Evolutionary conservation across 75 land plant genomes (phyloP), one percentile per base, ranked within the genome.

Genomic region (Picea glauca): DNA sequence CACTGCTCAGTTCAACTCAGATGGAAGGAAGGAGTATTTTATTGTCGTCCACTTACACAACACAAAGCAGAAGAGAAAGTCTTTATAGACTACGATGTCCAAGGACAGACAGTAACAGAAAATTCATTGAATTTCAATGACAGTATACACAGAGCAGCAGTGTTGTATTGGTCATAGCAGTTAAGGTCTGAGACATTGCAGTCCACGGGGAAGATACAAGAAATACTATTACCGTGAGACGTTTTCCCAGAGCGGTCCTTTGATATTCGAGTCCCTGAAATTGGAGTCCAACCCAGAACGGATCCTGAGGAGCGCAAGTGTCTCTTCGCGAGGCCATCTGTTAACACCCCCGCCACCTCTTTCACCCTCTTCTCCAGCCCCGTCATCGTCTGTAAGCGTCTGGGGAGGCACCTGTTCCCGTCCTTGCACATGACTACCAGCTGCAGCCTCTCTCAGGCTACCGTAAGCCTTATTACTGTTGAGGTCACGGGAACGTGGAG

Each of bases 231-330:
- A 81, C 82, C 82, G 60, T 59, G 82, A 81, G 56, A 81, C 82
- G 38, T 81, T 82, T 46, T 81, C 82, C 82, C 82, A 81, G 2
- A 81, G 82, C 3, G 82, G 82, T 6, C 64, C 81, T 26, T 81
- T 81, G 33, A 81, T 13, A 60, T 58, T 78, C 17, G 82, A 79
- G 38, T 81, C 82, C 31, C 82, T 80, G 70, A 81, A 81, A 56
- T 43, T 79, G n/a, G 66, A 21, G 70, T 81, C 82, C 82, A 81
- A 78, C 35, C 79, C 82, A 13, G 82, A 59, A 15, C 82, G 82
- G 56, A 81, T 81, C 82, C 58, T 81, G 15, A 81, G 35, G 18
- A 81, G 70, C 21, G 82, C 82, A 13, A 62, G 58, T 1, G 82
- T 81, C 50, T 81, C 82, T 59, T 78, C 80, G 20, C 72, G 32